A percentile compares a stretch with the other conserved stretches of the same genome.
Evolutionary conservation across 192 early-diverging fungal genomes (phyloP).

Genomic region (Jimgerdemannia lactiflua): DNA sequence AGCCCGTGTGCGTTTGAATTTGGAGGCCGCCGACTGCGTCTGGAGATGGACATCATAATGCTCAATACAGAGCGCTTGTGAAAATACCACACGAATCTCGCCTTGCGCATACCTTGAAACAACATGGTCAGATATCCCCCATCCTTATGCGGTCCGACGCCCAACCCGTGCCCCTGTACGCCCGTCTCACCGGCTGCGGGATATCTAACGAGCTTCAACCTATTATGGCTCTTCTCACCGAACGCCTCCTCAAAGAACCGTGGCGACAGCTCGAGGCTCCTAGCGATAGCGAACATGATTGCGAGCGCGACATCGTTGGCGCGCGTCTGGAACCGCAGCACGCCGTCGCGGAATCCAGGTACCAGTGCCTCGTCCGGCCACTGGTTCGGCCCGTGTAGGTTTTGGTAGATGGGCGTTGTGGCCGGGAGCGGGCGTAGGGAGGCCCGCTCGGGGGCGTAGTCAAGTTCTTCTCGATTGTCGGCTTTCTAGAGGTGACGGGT

Average conservation of each 20-base stretch:
- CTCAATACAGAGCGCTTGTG: conserved; percentile 30
- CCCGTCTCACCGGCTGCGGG: conserved; percentile 33
- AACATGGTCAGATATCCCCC: conserved; percentile 50
- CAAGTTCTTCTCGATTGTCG: conserved; percentile 50
- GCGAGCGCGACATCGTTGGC: conserved; percentile 37
- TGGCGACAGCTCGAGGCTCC: conserved; percentile 35
- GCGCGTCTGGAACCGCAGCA: conserved; percentile 31
- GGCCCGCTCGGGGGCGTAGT: conserved; percentile 48
- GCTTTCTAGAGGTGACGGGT: background rate
- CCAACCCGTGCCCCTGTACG: conserved; percentile 31
- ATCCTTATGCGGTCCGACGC: conserved; percentile 58
- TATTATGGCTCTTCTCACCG: conserved; percentile 32
- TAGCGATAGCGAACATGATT: conserved; percentile 43
- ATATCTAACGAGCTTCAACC: conserved; percentile 41
- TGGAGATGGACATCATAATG: conserved; percentile 53
- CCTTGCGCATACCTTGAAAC: conserved; percentile 34
- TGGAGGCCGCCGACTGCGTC: conserved; percentile 58
- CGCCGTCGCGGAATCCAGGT: conserved; percentile 45
- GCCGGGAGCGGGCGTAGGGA: conserved; percentile 8
- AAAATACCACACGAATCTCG: background rate
- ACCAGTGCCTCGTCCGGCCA: conserved; percentile 45
- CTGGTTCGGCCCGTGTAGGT: conserved; percentile 55
- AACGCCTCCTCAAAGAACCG: conserved; percentile 38
- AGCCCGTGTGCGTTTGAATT: conserved; percentile 51
- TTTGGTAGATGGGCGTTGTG: conserved; percentile 36